Evolutionary conservation across 371 early-diverging fungal species (phyloP).

Genomic region (Chytridiales sp.): DNA sequence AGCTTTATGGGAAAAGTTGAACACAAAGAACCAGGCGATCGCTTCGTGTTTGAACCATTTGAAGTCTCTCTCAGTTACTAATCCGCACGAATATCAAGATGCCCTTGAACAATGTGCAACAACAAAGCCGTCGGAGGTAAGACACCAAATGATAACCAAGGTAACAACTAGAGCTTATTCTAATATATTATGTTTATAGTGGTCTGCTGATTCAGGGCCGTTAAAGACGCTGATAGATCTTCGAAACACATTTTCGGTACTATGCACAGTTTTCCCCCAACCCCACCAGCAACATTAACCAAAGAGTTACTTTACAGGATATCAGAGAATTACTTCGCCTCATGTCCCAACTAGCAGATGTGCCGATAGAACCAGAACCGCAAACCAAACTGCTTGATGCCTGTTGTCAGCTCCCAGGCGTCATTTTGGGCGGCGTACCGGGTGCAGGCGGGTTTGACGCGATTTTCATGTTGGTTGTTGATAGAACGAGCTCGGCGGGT

Average conservation of each 20-base stretch:
- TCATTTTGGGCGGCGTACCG: slow-evolving; percentile 89
- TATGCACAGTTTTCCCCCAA: not conserved
- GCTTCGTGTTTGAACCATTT: slow-evolving; percentile 51
- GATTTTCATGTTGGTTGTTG: slow-evolving; percentile 76
- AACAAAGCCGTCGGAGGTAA: not conserved
- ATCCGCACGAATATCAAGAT: slow-evolving; percentile 1
- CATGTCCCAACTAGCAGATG: slow-evolving; percentile 71
- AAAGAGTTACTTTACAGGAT: slow-evolving; percentile 5
- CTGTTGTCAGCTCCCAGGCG: slow-evolving; percentile 71
- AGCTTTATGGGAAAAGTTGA: slow-evolving; percentile 59
- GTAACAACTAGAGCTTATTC: too few relatives aligned
- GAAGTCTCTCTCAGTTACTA: slow-evolving; percentile 7
- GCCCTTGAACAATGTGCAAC: not conserved
- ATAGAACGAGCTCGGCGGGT: slow-evolving; percentile 40
- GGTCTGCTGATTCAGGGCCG: too few relatives aligned
- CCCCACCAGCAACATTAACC: too few relatives aligned
- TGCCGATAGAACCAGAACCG: slow-evolving; percentile 85
- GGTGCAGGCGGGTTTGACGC: slow-evolving; percentile 98
- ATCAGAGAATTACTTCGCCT: slow-evolving; percentile 63
- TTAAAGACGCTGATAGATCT: not conserved
- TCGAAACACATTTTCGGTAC: slow-evolving; percentile 4
- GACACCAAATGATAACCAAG: too few relatives aligned
- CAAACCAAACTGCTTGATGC: slow-evolving; percentile 84
- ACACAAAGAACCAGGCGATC: slow-evolving; percentile 54
- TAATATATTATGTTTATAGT: too few relatives aligned